phyloP scores from a whole-genome alignment of 352 stramenopile species.

The Saprolegnia diclina region DNA sequence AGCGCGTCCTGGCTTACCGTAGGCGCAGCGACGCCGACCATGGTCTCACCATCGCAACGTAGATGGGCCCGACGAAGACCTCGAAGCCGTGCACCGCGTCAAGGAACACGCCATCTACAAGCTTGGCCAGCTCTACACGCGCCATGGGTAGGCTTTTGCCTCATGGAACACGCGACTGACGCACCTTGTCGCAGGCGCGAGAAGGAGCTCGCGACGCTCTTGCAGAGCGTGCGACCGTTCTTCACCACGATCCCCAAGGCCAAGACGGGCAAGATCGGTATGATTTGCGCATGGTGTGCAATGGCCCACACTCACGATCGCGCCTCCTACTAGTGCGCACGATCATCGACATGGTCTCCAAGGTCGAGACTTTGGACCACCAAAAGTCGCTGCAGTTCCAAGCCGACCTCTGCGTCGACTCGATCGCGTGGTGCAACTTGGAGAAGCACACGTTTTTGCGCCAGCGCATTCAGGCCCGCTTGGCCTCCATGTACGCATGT shows the following conservation, averaged over 20 bases:
- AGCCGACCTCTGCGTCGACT: constrained; percentile 92
- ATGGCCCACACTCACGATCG: background rate
- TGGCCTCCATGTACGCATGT: constrained; percentile 78
- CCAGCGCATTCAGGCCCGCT: constrained; percentile 95
- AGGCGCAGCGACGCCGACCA: background rate
- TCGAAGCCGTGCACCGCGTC: constrained; percentile 80
- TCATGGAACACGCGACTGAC: background rate
- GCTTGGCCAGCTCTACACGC: constrained; percentile 88
- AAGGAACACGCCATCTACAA: constrained; percentile 97
- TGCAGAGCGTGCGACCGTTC: constrained; percentile 88
- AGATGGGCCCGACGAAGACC: constrained; percentile 38
- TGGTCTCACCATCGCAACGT: background rate
- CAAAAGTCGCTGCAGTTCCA: constrained; percentile 92
- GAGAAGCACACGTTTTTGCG: constrained; percentile 97
- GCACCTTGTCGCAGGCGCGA: constrained; percentile 49
- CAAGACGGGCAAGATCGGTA: constrained; percentile 97
- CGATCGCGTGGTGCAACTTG: constrained; percentile 91
- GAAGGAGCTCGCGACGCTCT: constrained; percentile 81
- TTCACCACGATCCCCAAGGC: constrained; percentile 95
- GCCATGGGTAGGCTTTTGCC: constrained; percentile 45
- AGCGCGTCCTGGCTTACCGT: constrained; percentile 73
- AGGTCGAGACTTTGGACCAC: constrained; percentile 79
- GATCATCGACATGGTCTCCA: constrained; percentile 96
- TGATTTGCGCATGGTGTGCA: constrained; percentile 20
- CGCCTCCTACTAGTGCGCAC: constrained; percentile 76